Evolutionary conservation across 164 flowering plant genomes (phyloP), one percentile per base, ranked within the genome.

Genomic region (Chloranthus sessilifolius): DNA sequence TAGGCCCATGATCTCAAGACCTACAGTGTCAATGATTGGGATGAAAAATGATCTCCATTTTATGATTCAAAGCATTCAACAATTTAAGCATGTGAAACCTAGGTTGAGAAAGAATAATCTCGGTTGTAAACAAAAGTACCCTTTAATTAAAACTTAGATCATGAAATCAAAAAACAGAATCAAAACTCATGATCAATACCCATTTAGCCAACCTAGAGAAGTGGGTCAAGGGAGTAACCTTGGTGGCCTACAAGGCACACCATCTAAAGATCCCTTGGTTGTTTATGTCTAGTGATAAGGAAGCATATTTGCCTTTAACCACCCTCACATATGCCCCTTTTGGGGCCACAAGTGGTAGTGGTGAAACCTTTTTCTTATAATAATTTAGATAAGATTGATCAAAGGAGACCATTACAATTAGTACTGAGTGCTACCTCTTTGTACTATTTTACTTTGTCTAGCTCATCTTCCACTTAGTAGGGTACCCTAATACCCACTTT

Each of bases 181-280:
- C 12, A 5, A 25, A 7, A 44, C 7, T 41, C 7, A 12, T 5
- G 45, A 20, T 47, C 11, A 37, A 10, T 43, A 24, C 29, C 2
- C 37, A 35, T 33, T 11, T 51, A 48, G 37, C 37, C 56, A 62
- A 64, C 53, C 55, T 39, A 62, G 39, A 52, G 56, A 28, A 43
- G 50, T 31, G 58, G 66, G 63, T 34, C 46, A 38, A 47, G 21
- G 38, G 40, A 53, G 64, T 22, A 58, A 58, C 63, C 33, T 58
- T 61, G 69, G 72, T 72, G 76, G 73, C 60, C 56, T 55, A 50
- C 76, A 72, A 5, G 35, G 47, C 12, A 16, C 37, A 58, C 70
- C 65, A 43, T 52, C 59, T 64, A 31, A 55, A 10, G 16, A 72
- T 58, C 66, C 62, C 64, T 41, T 30, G 39, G 19, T 52, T 59